Conservation (phyloP, 106 monocot species). For the Allium sativum region DNA sequence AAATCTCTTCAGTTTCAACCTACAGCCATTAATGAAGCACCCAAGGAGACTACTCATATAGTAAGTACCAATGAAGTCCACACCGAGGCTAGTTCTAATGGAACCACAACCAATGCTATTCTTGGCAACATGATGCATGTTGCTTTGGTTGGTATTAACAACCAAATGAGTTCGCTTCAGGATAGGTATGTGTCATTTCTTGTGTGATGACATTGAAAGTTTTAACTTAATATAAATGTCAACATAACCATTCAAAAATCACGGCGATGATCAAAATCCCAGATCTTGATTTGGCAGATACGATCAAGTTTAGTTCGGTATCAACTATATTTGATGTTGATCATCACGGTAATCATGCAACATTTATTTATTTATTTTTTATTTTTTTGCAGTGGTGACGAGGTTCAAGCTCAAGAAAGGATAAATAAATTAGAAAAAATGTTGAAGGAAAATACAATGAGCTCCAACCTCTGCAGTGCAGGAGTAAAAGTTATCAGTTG, state of each 20-base stretch:
- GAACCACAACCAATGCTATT: slow-evolving; percentile 17
- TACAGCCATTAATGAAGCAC: slow-evolving; percentile 51
- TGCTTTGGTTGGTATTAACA: slow-evolving; percentile 91
- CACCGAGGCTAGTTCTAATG: slow-evolving; percentile 15
- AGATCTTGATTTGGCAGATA: no score
- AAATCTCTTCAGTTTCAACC: slow-evolving; percentile 86
- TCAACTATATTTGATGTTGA: no score
- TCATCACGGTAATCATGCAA: no score
- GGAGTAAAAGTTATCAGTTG: slow-evolving; percentile 71
- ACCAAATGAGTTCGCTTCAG: slow-evolving; percentile 92
- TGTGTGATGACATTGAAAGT: no score
- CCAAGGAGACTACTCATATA: slow-evolving; percentile 58
- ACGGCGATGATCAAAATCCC: no score
- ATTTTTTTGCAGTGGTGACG: slow-evolving; percentile 72
- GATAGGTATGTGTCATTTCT: slow-evolving; percentile 48
- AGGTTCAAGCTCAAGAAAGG: slow-evolving; percentile 97
- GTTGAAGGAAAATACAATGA: slow-evolving; percentile 60
- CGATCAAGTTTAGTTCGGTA: no score
- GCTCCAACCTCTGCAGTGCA: slow-evolving; percentile 50
- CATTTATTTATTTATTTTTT: neutral
- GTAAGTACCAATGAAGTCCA: slow-evolving; percentile 5
- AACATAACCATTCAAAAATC: no score
- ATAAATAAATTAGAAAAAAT: slow-evolving; percentile 85
- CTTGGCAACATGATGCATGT: slow-evolving; percentile 89
- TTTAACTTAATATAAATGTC: no score